These are phyloP conservation scores for Inonotus obliquus DNA, from an alignment of 1,284 basidiomycete genomes.

Conservation along the genomic window DNA sequence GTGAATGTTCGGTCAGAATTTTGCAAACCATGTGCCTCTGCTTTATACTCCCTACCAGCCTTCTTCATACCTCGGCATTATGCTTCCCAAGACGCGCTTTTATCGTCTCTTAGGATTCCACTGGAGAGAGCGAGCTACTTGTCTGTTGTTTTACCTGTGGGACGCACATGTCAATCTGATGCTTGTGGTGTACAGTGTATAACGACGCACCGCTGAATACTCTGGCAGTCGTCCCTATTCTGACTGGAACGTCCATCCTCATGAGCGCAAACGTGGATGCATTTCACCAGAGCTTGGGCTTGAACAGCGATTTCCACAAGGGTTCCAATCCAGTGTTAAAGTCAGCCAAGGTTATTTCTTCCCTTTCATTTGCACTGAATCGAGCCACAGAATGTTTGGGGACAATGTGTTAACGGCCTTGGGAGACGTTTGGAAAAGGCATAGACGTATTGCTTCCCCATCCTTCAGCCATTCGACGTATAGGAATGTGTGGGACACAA, in stretches of 20 bases:
- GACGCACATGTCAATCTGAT: too few relatives aligned
- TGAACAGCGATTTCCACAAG: slow-evolving; percentile 1
- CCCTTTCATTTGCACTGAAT: neutral
- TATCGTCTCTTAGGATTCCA: neutral
- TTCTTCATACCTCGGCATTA: neutral
- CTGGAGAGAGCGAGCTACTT: neutral
- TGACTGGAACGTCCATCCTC: neutral
- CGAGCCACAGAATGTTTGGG: slow-evolving; percentile 23
- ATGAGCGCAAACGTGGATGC: neutral
- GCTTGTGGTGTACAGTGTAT: slow-evolving; percentile 1
- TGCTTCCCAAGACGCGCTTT: neutral
- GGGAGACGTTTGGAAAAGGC: slow-evolving; percentile 30
- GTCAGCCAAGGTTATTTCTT: neutral
- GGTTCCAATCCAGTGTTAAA: neutral
- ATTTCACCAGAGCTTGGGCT: neutral
- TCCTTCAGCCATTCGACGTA: slow-evolving; percentile 30
- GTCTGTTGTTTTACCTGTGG: too few relatives aligned
- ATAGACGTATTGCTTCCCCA: slow-evolving; percentile 29
- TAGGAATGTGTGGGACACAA: slow-evolving; percentile 24
- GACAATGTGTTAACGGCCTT: slow-evolving; percentile 28
- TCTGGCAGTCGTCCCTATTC: neutral
- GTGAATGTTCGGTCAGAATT: neutral
- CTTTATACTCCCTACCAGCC: neutral
- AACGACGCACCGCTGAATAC: slow-evolving; percentile 7
- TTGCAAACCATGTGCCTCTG: neutral